Percentiles rank a stretch among this genome's conserved stretches.
Evolutionary conservation across 1,284 basidiomycete species (phyloP).

Genomic region (Inonotus obliquus): DNA sequence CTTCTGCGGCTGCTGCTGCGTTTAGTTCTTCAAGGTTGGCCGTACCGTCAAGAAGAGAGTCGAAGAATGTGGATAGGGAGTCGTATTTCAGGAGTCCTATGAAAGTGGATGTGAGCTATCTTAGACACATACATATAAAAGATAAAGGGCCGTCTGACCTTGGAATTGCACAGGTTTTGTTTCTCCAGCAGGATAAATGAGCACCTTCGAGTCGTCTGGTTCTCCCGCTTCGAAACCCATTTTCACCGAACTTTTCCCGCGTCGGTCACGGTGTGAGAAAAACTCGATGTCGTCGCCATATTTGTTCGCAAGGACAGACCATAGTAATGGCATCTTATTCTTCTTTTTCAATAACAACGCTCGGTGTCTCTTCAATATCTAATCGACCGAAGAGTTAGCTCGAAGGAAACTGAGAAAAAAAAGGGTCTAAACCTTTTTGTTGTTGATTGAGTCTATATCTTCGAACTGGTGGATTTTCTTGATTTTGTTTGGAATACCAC

Average conservation of each 20-base stretch:
- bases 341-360: conserved; percentile 73
- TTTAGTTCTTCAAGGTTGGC: conserved; percentile 44
- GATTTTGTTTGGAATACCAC: conserved; percentile 64
- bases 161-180: conserved; percentile 51
- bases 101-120: not conserved
- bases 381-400: not conserved
- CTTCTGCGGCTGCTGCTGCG: conserved; percentile 36
- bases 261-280: conserved; percentile 63
- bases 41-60: conserved; percentile 60
- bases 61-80: conserved; percentile 62
- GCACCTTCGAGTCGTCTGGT: conserved; percentile 56
- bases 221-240: conserved; percentile 51
- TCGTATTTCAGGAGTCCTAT: conserved; percentile 62
- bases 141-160: conserved; percentile 45
- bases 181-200: conserved; percentile 59
- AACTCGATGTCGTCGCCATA: conserved; percentile 64
- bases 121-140: not conserved
- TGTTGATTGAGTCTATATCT: conserved; percentile 54
- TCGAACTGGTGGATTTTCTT: conserved; percentile 60
- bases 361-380: conserved; percentile 56
- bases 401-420: not conserved
- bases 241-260: conserved; percentile 50
- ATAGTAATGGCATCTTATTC: conserved; percentile 77
- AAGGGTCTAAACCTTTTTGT: conserved; percentile 40
- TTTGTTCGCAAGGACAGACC: conserved; percentile 80